These are phyloP conservation scores for Nymphaea colorata DNA, from an alignment of 164 flowering plant species.

Conservation along the genomic window DNA sequence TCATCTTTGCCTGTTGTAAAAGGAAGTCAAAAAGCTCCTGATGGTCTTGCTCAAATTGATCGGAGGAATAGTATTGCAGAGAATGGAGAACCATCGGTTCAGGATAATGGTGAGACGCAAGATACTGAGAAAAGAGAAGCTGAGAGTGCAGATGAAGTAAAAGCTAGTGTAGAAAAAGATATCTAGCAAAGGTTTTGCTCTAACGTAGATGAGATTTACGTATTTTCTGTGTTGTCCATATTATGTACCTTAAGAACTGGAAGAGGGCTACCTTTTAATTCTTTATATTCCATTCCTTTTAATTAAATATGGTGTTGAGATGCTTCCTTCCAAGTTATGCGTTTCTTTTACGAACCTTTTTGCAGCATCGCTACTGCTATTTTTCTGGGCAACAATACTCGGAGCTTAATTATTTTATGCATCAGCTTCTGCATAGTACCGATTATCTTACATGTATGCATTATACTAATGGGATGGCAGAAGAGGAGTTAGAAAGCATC, in stretches of 20 bases:
- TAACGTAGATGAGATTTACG: neutral
- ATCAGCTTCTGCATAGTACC: no score
- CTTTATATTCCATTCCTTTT: no score
- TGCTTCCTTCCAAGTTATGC: no score
- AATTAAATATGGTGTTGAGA: no score
- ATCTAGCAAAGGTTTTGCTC: neutral
- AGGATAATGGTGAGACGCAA: neutral
- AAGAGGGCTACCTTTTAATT: no score
- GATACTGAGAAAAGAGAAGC: neutral
- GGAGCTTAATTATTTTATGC: no score
- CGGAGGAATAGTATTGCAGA: neutral
- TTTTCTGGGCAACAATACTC: no score
- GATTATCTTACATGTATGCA: no score
- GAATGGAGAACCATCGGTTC: neutral
- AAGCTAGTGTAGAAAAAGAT: neutral
- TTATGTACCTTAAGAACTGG: neutral
- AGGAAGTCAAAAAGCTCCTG: neutral
- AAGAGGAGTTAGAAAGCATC: no score
- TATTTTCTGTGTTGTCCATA: neutral
- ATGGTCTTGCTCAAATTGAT: neutral
- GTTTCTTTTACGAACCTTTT: no score
- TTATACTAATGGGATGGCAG: no score
- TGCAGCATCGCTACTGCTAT: no score
- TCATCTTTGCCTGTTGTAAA: constrained; percentile 14
- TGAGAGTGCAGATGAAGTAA: neutral